Conservation (phyloP, 2,329 filamentous ascomycete genomes). For the Corinectria fuckeliana region DNA sequence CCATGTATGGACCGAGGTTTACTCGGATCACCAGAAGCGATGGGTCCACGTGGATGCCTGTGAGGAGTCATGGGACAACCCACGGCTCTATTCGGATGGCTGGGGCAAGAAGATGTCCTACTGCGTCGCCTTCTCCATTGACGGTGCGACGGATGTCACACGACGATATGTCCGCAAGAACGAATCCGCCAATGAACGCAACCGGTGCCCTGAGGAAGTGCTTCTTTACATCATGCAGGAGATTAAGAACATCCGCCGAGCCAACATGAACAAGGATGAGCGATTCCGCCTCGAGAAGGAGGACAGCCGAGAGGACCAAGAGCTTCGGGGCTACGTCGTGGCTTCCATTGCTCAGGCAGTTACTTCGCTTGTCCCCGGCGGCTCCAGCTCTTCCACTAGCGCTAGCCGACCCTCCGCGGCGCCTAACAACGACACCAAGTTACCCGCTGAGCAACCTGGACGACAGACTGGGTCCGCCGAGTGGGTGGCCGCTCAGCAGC, state of each 20-base stretch:
- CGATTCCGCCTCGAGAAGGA: conserved; percentile 83
- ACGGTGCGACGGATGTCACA: conserved; percentile 75
- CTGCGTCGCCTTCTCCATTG: conserved; percentile 94
- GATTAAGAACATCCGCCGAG: conserved; percentile 82
- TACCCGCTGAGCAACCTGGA: conserved; percentile 65
- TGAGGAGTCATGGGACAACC: conserved; percentile 95
- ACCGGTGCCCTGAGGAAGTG: conserved; percentile 84
- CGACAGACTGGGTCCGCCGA: conserved; percentile 58
- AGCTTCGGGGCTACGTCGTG: conserved; percentile 77
- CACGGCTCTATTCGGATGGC: conserved; percentile 88
- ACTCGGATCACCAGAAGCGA: conserved; percentile 88
- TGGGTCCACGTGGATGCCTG: conserved; percentile 98
- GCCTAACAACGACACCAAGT: conserved; percentile 62
- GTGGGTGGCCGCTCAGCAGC: conserved; percentile 57
- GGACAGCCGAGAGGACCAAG: conserved; percentile 75
- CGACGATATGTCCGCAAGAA: conserved; percentile 74
- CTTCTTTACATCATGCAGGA: conserved; percentile 91
- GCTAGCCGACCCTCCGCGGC: conserved; percentile 29
- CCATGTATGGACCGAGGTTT: conserved; percentile 97
- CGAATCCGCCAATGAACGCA: conserved; percentile 76
- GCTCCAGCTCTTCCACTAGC: conserved; percentile 39
- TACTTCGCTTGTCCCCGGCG: conserved; percentile 67
- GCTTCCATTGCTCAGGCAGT: conserved; percentile 76
- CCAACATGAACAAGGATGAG: conserved; percentile 85
- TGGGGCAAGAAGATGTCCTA: conserved; percentile 98